Percentiles rank a stretch among this genome's conserved stretches.
These are phyloP conservation scores for Cystobasidiaceae sp. DNA, from an alignment of 1,284 basidiomycete species.

Conservation along the genomic window DNA sequence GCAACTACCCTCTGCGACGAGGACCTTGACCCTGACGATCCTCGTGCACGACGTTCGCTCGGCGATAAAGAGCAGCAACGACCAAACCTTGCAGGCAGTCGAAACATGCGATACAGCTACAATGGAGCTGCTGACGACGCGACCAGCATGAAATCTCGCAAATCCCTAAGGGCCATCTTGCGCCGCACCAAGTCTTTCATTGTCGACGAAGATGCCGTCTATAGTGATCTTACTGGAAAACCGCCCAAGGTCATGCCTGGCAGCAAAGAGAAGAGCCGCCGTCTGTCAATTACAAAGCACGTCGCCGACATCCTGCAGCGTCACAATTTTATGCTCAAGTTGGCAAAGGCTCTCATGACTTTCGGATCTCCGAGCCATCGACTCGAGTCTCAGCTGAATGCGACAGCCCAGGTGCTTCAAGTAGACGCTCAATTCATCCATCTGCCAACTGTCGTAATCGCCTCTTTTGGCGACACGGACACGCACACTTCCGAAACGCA, in stretches of 20 bases:
- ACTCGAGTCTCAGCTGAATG: constrained; percentile 71
- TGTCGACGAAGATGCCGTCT: constrained; percentile 21
- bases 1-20: constrained; percentile 2
- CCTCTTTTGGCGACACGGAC: constrained; percentile 41
- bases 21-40: constrained; percentile 11
- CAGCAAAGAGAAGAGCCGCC: constrained; percentile 27
- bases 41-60: neutral
- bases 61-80: constrained; percentile 4
- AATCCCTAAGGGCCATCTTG: constrained; percentile 8
- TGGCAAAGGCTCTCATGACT: constrained; percentile 70
- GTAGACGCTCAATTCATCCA: constrained; percentile 71
- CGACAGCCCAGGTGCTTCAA: constrained; percentile 73
- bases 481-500: constrained; percentile 62
- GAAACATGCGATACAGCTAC: neutral
- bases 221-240: constrained; percentile 15
- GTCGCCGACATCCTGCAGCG: constrained; percentile 57
- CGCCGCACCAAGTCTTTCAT: constrained; percentile 23
- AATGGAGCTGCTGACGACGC: constrained; percentile 1
- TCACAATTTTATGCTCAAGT: constrained; percentile 69
- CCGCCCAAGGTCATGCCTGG: neutral
- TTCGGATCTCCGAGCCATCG: constrained; percentile 83
- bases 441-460: constrained; percentile 38
- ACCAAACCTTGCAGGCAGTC: neutral
- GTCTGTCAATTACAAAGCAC: constrained; percentile 31
- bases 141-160: neutral